Evolutionary conservation across 2,329 filamentous ascomycete genomes (phyloP), one percentile per base, ranked within the genome.

Genomic region (Dactylellina drechsleri): DNA sequence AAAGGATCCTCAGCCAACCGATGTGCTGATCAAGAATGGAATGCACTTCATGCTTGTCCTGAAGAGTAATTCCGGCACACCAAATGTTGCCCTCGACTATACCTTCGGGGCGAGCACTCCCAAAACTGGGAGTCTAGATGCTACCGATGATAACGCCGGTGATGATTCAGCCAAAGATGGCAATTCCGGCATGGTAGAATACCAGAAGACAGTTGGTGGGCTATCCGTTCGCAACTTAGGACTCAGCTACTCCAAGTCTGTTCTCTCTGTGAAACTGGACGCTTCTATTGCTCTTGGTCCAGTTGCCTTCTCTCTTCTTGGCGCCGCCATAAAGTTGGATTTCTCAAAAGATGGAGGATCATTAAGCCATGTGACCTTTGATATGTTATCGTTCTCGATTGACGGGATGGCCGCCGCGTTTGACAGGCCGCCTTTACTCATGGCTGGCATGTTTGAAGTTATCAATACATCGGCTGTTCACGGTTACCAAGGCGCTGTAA

Each of bases 401-500:
- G 61, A 80, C 0, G 83, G 83, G 0, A 66, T 84, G 0, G 76
- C 80, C 0, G 80, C 78, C 0, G 72, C 78, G 0, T 83, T 83
- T 54, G 79, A 83, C 0, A 74, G 79, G 62, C 79, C 80, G 1
- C 83, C 83, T 0, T 18, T 84, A 1, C 78, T 77, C 0, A 80
- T 84, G 13, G 80, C 80, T 0, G 83, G 83, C 0, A 57, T 81
- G 3, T 80, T 84, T 54, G 67, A 75, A 0, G 80, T 82, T 49
- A 79, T 75, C 0, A 80, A 79, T 7, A 72, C 59, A 0, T 77
- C 53, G 2, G 60, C 67, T 0, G 28, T 80, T 4, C 78, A 82
- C 1, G 80, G 80, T 56, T 84, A 82, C 57, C 78, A 78, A 1
- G 83, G 83, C 0, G 83, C 82, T 0, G 47, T 83, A 1, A 78